Percentiles rank a stretch among this genome's conserved stretches.
Conservation (phyloP, 129 eudicot species). For the Saussurea involucrata region DNA sequence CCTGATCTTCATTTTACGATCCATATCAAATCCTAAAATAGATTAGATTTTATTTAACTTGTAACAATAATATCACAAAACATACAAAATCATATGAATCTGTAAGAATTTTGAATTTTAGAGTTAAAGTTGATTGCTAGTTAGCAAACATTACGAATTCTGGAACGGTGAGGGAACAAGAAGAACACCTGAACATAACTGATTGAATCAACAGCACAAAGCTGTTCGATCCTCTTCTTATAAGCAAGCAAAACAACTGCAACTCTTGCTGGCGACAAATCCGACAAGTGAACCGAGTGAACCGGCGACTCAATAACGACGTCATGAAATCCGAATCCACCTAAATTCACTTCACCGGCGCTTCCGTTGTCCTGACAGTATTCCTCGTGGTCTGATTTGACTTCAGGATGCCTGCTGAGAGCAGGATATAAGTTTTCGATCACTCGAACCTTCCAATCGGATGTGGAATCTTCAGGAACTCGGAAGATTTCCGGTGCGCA, state of each 20-base stretch:
- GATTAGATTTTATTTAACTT: neutral
- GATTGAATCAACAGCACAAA: constrained; percentile 37
- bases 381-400: neutral
- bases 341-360: constrained; percentile 20
- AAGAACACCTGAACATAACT: constrained; percentile 72
- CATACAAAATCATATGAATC: neutral
- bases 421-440: constrained; percentile 88
- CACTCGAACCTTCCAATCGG: constrained; percentile 78
- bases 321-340: constrained; percentile 89
- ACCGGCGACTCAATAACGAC: constrained; percentile 84
- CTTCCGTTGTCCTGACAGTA: neutral
- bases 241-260: constrained; percentile 75
- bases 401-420: constrained; percentile 48
- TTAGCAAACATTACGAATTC: neutral
- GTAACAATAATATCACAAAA: neutral
- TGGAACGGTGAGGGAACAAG: neutral
- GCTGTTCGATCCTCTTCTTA: constrained; percentile 65
- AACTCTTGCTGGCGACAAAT: constrained; percentile 48
- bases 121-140: neutral
- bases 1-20: neutral
- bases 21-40: neutral
- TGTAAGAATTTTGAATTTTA: neutral
- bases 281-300: constrained; percentile 65
- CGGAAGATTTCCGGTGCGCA: constrained; percentile 97
- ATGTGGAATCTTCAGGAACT: constrained; percentile 38